A percentile compares a stretch with the other conserved stretches of the same genome.
Conservation (phyloP, 2,329 filamentous ascomycete genomes). For the Cladosporium sp. region DNA sequence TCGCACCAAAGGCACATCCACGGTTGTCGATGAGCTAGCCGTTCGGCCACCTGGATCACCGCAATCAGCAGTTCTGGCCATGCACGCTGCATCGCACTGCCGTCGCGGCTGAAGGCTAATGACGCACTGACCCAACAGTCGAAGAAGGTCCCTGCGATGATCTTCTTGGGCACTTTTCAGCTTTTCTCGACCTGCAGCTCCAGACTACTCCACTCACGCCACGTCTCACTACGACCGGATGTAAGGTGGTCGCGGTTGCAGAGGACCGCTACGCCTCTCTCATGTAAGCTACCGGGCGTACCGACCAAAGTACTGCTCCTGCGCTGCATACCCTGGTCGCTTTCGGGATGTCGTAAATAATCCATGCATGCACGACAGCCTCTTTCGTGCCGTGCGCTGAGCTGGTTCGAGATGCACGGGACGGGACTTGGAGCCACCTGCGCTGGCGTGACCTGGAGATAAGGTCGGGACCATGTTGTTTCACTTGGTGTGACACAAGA, state of each 20-base stretch:
- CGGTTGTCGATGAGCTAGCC: neutral
- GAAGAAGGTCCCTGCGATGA: neutral
- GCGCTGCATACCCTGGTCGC: neutral
- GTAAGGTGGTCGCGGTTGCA: neutral
- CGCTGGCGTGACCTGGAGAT: neutral
- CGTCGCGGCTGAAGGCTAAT: neutral
- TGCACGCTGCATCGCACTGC: neutral
- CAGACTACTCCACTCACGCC: neutral
- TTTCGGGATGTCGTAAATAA: neutral
- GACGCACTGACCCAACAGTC: neutral
- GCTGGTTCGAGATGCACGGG: neutral
- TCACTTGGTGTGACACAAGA: neutral
- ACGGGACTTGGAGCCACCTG: neutral
- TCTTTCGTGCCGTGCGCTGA: neutral
- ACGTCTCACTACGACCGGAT: neutral
- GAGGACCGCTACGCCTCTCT: neutral
- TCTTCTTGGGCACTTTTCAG: neutral
- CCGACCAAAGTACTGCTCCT: neutral
- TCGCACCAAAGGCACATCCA: neutral
- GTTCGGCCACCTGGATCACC: neutral
- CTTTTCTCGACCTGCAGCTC: neutral
- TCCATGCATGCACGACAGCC: neutral
- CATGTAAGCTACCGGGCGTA: neutral
- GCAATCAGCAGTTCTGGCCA: neutral
- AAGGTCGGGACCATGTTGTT: neutral